Evolutionary conservation across 2,329 filamentous ascomycete species (phyloP), one percentile per base, ranked within the genome.

Genomic region (Penicillium sp.): DNA sequence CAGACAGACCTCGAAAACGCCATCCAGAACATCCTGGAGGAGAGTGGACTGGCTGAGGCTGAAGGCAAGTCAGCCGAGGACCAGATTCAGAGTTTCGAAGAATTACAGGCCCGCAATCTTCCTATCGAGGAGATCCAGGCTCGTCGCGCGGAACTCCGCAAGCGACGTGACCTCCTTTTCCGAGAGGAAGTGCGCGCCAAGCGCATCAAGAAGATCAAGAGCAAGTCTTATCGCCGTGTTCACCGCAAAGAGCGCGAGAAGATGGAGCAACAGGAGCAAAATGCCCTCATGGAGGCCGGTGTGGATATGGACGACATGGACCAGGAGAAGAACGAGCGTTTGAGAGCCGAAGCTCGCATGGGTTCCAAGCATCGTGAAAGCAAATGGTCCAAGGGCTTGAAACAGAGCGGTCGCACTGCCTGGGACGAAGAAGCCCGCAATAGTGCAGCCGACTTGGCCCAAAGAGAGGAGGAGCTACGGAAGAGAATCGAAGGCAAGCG

Each of bases 161-260:
- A 87, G 72, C 87, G 90, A 61, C 84, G 94, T 64, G 93, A 97
- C 68, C 78, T 96, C 8, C 83, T 93, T 63, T 96, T 95, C 67
- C 84, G 92, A 11, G 93, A 97, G 75, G 89, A 95, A 69, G 87
- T 92, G 43, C 88, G 92, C 55, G 85, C 92, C 8, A 95, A 92
- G 76, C 88, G 94, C 25, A 91, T 99, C 76, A 96, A 97, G 79
- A 97, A 97, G 80, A 99, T 99, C 78, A 99, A 99, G 82, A 95
- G 90, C 72, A 99, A 97, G 75, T 85, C 92, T 0, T 99, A 96
- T 72, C 90, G 93, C 54, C 88, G 92, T 44, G 88, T 97, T 15
- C 93, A 97, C 75, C 87, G 93, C 38, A 96, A 89, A 71, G 90
- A 89, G 70, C 80, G 85, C 15, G 84, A 88, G 70, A 81, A 81